Base-by-base conservation (phyloP, 2,329 filamentous ascomycete species). In the Botrytis aclada region DNA sequence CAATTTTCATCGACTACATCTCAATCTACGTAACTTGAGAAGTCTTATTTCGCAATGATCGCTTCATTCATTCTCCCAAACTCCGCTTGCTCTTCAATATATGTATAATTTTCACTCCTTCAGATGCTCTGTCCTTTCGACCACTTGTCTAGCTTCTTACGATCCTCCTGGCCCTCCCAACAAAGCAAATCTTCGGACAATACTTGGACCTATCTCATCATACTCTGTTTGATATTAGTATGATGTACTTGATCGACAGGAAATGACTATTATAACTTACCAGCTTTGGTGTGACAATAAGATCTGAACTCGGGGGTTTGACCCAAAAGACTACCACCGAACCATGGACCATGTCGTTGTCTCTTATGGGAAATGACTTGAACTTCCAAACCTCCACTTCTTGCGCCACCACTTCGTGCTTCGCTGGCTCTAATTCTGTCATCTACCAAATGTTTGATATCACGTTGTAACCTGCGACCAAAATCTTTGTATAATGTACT, bases 401-500 rank as follows among this genome's bases (percentile, higher is more conserved):
- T 95, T 72, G 94, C 79, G 74, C 95, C 95, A 77, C 95, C 95
- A 80, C 95, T 97, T 80, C 92, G 90, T 69, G 92, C 90, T 85
- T 99, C 97, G 75, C 94, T 98, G 29, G 94, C 94, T 79, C 92
- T 90, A 81, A 99, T 98, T 78, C 96, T 89, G 29, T 92, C 94
- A 81, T 99, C 96, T 60, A 98, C 96, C 74, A 99, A 85, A 81
- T 98, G 94, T 84, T 96, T 93, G 81, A 99, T 99, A 81, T 99
- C 97, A 81, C 96, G 91, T 85, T 99, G 97, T 86, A 99, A 87
- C 81, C 96, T 90, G 77, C 96, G 90, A 39, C 96, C 96, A 83
- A 99, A 99, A 84, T 99, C 95, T 84, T 98, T 98, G 89, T 98
- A 99, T 75, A 99, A 86, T 34, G 96, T 99, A 78, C 95, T 98